Base-by-base conservation (phyloP, 805 yeast genomes). In the Yarrowia sp. region DNA sequence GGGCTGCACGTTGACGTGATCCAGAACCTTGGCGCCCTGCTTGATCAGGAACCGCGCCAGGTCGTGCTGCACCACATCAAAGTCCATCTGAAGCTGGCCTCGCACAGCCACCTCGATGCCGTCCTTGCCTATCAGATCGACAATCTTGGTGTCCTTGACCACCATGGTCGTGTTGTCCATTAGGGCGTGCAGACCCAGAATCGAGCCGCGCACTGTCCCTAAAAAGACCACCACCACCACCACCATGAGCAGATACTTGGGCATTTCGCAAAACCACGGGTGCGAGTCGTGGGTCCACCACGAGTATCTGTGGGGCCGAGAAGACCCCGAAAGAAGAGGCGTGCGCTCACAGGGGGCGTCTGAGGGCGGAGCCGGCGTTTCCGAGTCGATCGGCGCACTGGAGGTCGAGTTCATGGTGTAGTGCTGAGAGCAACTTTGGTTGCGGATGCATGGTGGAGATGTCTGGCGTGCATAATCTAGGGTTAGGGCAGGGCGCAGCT, bases 271-370 rank as follows among this genome's bases (percentile, higher is more conserved):
- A 12, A 49, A 49, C 58, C 58, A 49, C n/a, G 39, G 42, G n/a
- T 49, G 58, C 3, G 58, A 49, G 18, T 49, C 58, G 13, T 49
- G 58, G 7, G 58, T 49, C 58, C 58, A 49, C 58, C 58, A 49
- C 10, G 58, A 49, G 10, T 14, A 49, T 24, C 42, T 24, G 42
- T 33, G 42, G 16, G 58, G 58, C 3, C 58, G 2, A 4, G 29
- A 21, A 12, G 41, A 24, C 14, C 32, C 13, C 7, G 58, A 21
- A 12, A 49, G 32, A 1, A 49, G 32, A 12, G 58, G 58, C 4
- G 58, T 49, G 24, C 42, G 39, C 24, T 49, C 58, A 19, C 42
- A 49, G 10, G 58, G 55, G 2, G 55, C 55, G 29, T 31, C 27
- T 3, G 25, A 14, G 2, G 55, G 55, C 13, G 24, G 18, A 3